phyloP scores from a whole-genome alignment of 345 rosid species.

The Kandelia obovata region DNA sequence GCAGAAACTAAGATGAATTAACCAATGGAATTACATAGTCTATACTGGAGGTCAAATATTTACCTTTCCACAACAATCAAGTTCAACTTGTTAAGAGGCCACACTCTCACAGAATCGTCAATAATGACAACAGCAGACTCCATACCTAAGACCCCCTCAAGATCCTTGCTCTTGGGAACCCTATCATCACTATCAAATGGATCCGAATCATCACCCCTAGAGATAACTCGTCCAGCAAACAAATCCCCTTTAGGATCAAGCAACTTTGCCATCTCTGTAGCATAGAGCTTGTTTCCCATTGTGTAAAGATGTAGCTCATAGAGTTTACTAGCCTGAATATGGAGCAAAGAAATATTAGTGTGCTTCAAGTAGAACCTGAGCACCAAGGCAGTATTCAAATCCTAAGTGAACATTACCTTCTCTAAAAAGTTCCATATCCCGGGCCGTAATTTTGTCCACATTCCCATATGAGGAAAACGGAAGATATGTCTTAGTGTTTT shows the following conservation, averaged over 20 bases:
- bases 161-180: slow-evolving; percentile 90
- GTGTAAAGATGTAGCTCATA: slow-evolving; percentile 95
- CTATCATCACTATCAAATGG: slow-evolving; percentile 80
- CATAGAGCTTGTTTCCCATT: slow-evolving; percentile 98
- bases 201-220: slow-evolving; percentile 95
- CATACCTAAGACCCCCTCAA: slow-evolving; percentile 99
- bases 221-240: slow-evolving; percentile 92
- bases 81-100: slow-evolving; percentile 94
- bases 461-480: slow-evolving; percentile 90
- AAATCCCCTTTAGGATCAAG: slow-evolving; percentile 85
- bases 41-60: background rate
- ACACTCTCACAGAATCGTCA: slow-evolving; percentile 94
- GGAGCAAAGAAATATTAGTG: slow-evolving; percentile 11
- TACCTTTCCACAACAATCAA: slow-evolving; percentile 95
- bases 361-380: slow-evolving; percentile 3
- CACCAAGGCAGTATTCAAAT: slow-evolving; percentile 2
- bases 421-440: slow-evolving; percentile 97
- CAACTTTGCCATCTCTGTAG: slow-evolving; percentile 99
- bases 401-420: slow-evolving; percentile 46
- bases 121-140: slow-evolving; percentile 92
- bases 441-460: slow-evolving; percentile 99
- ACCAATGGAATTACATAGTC: background rate
- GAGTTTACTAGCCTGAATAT: slow-evolving; percentile 75
- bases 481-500: slow-evolving; percentile 80
- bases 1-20: background rate